Evolutionary conservation across 2,329 filamentous ascomycete genomes (phyloP), one percentile per base, ranked within the genome.

Genomic region (Orbilia brochopaga): DNA sequence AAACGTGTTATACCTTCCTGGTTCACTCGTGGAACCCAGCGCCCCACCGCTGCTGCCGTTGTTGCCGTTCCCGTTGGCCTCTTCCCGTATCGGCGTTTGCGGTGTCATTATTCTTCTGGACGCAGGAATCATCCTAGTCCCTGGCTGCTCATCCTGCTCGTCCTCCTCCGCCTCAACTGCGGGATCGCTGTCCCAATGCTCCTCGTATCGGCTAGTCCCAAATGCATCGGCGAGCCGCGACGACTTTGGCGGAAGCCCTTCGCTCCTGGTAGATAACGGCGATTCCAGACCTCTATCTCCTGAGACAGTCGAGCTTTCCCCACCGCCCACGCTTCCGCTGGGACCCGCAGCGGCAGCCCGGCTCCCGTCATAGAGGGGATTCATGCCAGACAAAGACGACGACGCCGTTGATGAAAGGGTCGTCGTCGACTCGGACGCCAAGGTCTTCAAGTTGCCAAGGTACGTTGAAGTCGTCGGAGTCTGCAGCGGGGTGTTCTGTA

Each of bases 1-100:
- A 66, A 66, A 73, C 57, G 60, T 70, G 66, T 70, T 70, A 64
- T 70, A 70, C 66, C 66, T 70, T 70, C 66, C 66, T 51, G 69
- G 56, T 66, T 66, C 69, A 56, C 55, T 73, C 61, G 66, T 46
- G 17, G 69, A 66, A 64, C 60, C 59, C 61, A 60, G 32, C 40
- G 46, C 69, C n/a, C 61, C 67, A 35, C 53, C 60, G 58, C 60
- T 73, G 27, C 50, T 58, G 24, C 60, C 27, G 52, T 23, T 65
- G 24, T 40, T 58, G 24, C 60, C 27, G 52, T 23, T 65, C 21
- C 54, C 67, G 52, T 44, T 51, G 64, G 46, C 11, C 19, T 73
- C 69, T 53, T 73, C 69, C 48, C 62, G 69, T 37, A 65, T 62
- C 37, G 60, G 61, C 48, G 69, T 73, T 40, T 73, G 69, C 11